Conservation (phyloP, 1,284 basidiomycete genomes). For the Leccinum pachyderme region DNA sequence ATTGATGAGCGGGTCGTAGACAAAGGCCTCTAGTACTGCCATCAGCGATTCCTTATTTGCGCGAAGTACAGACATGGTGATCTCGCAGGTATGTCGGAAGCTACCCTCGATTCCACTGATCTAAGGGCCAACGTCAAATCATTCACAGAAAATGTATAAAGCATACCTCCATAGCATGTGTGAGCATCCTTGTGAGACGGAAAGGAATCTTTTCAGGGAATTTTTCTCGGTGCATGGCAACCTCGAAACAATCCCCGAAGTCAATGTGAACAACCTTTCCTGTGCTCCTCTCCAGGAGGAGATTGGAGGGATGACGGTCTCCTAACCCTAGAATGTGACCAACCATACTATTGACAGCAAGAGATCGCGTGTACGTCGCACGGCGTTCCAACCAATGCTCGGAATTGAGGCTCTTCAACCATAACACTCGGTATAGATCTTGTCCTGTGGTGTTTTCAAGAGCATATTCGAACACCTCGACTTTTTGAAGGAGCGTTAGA, state of each 20-base stretch:
- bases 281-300: conserved; percentile 88
- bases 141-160: neutral
- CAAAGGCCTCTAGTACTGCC: conserved; percentile 95
- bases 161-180: conserved; percentile 96
- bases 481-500: conserved; percentile 92
- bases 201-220: conserved; percentile 99
- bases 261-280: conserved; percentile 98
- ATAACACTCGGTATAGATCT: conserved; percentile 97
- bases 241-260: conserved; percentile 94
- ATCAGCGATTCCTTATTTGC: conserved; percentile 98
- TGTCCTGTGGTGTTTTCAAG: conserved; percentile 98
- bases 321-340: conserved; percentile 97
- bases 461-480: conserved; percentile 99
- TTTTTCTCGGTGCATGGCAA: conserved; percentile 95
- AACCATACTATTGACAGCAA: conserved; percentile 96
- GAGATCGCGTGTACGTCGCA: conserved; percentile 93
- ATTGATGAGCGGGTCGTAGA: conserved; percentile 87
- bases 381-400: conserved; percentile 98
- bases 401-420: conserved; percentile 94
- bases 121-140: conserved; percentile 38
- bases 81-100: conserved; percentile 95
- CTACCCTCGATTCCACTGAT: conserved; percentile 98
- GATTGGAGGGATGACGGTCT: conserved; percentile 97
- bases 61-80: conserved; percentile 94
- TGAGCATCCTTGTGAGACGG: conserved; percentile 97